phyloP scores from a whole-genome alignment of 2,329 filamentous ascomycete species.

The Paracamarosporium sp. region DNA sequence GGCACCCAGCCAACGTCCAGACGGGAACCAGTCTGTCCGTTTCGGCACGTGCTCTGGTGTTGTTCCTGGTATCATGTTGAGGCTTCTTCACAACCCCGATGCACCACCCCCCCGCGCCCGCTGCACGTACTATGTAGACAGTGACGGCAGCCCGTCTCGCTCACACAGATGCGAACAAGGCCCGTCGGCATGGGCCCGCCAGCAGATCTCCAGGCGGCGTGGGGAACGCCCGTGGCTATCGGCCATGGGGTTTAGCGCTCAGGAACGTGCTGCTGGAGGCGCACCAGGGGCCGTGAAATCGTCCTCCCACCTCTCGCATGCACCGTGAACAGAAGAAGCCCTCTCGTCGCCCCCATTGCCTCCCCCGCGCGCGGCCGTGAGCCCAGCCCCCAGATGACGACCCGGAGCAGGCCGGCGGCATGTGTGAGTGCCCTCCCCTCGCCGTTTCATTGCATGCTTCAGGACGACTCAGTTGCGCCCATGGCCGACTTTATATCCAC shows the following conservation, averaged over 20 bases:
- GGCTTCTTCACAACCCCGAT: no score
- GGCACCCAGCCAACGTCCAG: not conserved
- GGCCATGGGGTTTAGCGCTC: conserved; percentile 28
- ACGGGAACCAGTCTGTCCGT: not conserved
- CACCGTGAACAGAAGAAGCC: conserved; percentile 20
- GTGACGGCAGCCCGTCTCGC: no score
- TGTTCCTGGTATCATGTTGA: not conserved
- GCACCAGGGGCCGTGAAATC: conserved; percentile 23
- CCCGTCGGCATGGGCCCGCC: conserved; percentile 6
- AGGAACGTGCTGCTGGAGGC: conserved; percentile 27
- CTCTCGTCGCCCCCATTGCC: conserved; percentile 7
- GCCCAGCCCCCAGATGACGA: conserved; percentile 40
- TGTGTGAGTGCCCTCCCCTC: conserved; percentile 41
- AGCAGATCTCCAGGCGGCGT: conserved; percentile 26
- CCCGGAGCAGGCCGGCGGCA: conserved; percentile 40
- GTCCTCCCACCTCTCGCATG: conserved; percentile 7
- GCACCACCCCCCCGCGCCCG: no score
- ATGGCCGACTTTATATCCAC: conserved; percentile 30
- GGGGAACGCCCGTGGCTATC: conserved; percentile 22
- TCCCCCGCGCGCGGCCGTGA: conserved; percentile 17
- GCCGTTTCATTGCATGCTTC: conserved; percentile 14
- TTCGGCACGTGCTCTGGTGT: not conserved
- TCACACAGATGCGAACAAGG: no score
- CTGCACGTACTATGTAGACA: no score
- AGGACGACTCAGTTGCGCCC: conserved; percentile 14